Conservation (phyloP, 495 filamentous ascomycete species). For the Lasiosphaeria miniovina region DNA sequence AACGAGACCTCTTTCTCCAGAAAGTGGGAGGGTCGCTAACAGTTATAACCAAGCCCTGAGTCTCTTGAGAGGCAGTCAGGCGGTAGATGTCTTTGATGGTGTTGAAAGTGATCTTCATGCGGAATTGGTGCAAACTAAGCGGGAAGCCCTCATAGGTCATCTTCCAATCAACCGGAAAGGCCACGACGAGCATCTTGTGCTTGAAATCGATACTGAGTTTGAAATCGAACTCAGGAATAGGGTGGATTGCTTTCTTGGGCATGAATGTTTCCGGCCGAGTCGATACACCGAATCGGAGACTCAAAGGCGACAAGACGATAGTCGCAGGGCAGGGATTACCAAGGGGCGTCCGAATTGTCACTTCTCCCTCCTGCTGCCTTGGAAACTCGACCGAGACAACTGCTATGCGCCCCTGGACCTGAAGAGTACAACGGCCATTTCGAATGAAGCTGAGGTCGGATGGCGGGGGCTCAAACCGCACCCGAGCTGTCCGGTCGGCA, state of each 20-base stretch:
- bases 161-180: constrained; percentile 19
- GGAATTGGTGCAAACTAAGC: constrained; percentile 42
- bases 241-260: constrained; percentile 39
- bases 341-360: constrained; percentile 21
- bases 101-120: constrained; percentile 54
- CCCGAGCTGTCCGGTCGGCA: constrained; percentile 17
- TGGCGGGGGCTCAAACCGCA: constrained; percentile 41
- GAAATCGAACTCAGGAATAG: constrained; percentile 6
- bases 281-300: constrained; percentile 56
- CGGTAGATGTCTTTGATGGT: constrained; percentile 58
- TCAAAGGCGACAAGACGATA: constrained; percentile 29
- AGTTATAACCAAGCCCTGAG: constrained; percentile 52
- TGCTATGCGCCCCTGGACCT: background rate
- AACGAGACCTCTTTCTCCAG: constrained; percentile 48
- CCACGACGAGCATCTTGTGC: constrained; percentile 40
- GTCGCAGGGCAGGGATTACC: constrained; percentile 28
- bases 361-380: background rate
- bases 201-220: constrained; percentile 45
- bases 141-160: constrained; percentile 7
- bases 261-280: constrained; percentile 45
- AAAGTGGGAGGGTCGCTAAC: constrained; percentile 64
- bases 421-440: constrained; percentile 13
- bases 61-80: constrained; percentile 28
- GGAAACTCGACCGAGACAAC: constrained; percentile 14
- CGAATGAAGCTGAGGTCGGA: constrained; percentile 19